These are phyloP conservation scores for Sordariomycetes sp. DNA, from an alignment of 2,329 filamentous ascomycete species.

Conservation along the genomic window DNA sequence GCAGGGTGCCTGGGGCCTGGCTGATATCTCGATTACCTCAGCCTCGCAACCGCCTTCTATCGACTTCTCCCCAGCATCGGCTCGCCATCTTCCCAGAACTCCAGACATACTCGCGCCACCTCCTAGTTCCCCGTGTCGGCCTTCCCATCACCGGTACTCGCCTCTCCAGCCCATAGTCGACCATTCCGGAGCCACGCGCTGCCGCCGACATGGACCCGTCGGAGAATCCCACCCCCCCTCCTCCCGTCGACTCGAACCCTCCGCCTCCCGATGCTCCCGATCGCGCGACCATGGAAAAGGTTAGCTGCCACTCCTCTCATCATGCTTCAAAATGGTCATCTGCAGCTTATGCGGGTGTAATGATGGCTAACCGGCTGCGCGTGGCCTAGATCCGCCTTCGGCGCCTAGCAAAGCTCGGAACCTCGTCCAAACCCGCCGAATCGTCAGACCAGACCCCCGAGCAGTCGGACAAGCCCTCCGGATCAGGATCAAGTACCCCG, in stretches of 20 bases:
- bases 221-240: constrained; percentile 19
- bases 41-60: constrained; percentile 1
- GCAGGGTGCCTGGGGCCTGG: not conserved
- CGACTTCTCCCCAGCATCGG: not conserved
- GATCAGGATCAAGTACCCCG: constrained; percentile 8
- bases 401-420: constrained; percentile 32
- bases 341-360: not conserved
- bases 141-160: not conserved
- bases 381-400: constrained; percentile 29
- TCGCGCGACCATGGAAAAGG: constrained; percentile 46
- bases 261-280: constrained; percentile 36
- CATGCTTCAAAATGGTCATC: not conserved
- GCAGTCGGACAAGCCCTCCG: constrained; percentile 13
- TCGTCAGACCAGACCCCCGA: constrained; percentile 13
- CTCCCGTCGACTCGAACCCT: not conserved
- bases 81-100: not conserved
- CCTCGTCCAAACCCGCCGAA: constrained; percentile 1
- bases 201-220: constrained; percentile 28
- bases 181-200: not conserved
- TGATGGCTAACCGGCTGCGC: constrained; percentile 6
- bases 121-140: not conserved
- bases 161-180: not conserved
- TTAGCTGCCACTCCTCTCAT: constrained; percentile 9
- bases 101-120: not conserved
- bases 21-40: constrained; percentile 1